These are phyloP conservation scores for Cadophora sp. DNA, from an alignment of 2,329 filamentous ascomycete species.

Conservation along the genomic window DNA sequence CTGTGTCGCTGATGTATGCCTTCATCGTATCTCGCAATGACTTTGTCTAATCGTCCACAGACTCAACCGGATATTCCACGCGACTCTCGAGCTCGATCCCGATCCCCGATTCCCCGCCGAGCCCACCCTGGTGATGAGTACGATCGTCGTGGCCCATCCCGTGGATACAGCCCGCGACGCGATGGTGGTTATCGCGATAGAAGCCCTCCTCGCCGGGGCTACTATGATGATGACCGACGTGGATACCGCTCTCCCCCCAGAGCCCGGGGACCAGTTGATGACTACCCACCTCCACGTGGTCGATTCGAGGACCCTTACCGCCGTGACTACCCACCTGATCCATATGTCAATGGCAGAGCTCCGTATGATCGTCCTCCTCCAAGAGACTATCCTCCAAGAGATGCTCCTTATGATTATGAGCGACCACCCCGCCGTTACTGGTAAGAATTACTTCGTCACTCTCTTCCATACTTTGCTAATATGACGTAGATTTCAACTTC, in stretches of 20 bases:
- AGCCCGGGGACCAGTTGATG: constrained; percentile 73
- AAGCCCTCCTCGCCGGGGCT: constrained; percentile 80
- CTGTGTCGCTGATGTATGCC: constrained; percentile 84
- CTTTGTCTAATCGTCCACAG: constrained; percentile 52
- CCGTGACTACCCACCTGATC: constrained; percentile 66
- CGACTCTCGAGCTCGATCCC: constrained; percentile 74
- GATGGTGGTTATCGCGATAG: constrained; percentile 85
- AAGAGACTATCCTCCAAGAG: constrained; percentile 45
- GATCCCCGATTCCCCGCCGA: constrained; percentile 74
- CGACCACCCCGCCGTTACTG: constrained; percentile 42
- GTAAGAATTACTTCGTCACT: constrained; percentile 31
- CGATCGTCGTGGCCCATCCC: constrained; percentile 79
- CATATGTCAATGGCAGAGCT: constrained; percentile 58
- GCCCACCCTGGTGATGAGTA: constrained; percentile 81
- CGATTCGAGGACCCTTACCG: constrained; percentile 82
- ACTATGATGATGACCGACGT: constrained; percentile 82
- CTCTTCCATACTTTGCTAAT: background rate
- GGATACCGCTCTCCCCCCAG: constrained; percentile 83
- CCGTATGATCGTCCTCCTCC: constrained; percentile 58
- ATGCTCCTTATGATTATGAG: constrained; percentile 42
- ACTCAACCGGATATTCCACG: constrained; percentile 77
- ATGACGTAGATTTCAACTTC: constrained; percentile 15
- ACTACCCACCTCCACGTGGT: constrained; percentile 74
- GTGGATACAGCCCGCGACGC: constrained; percentile 85
- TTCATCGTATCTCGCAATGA: constrained; percentile 27